These are phyloP conservation scores for Taphrina sp. DNA, from an alignment of 1,139 yeast genomes.

Conservation along the genomic window DNA sequence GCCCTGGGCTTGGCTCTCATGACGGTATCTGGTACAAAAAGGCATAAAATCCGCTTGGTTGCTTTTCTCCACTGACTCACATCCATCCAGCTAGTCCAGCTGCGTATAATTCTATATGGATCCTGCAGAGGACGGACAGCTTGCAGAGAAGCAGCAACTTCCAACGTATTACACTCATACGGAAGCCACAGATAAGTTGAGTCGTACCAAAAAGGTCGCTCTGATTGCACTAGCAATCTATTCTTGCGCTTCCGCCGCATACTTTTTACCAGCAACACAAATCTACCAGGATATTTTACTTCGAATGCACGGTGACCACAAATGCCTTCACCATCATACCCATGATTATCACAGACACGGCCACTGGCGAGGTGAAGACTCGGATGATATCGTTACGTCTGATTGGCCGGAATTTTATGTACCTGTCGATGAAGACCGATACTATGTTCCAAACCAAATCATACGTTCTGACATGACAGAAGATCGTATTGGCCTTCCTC, in stretches of 20 bases:
- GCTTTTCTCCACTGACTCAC: neutral
- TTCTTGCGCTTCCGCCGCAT: neutral
- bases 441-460: conserved; percentile 5
- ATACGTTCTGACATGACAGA: conserved; percentile 3
- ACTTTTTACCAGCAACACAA: neutral
- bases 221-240: conserved; percentile 4
- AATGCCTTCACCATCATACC: neutral
- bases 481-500: conserved; percentile 10
- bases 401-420: no score
- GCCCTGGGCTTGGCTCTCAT: no score
- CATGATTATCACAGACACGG: neutral
- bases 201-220: conserved; percentile 7
- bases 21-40: neutral
- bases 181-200: neutral
- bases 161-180: neutral
- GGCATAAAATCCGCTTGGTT: neutral
- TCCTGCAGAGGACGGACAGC: neutral
- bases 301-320: no score
- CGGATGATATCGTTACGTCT: no score
- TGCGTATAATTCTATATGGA: no score
- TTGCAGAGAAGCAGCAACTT: neutral
- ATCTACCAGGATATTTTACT: no score
- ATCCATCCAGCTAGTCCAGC: neutral
- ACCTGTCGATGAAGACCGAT: neutral
- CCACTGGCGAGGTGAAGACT: neutral